Conservation (phyloP, 2,329 filamentous ascomycete species). For the Sarocladium oryzae region DNA sequence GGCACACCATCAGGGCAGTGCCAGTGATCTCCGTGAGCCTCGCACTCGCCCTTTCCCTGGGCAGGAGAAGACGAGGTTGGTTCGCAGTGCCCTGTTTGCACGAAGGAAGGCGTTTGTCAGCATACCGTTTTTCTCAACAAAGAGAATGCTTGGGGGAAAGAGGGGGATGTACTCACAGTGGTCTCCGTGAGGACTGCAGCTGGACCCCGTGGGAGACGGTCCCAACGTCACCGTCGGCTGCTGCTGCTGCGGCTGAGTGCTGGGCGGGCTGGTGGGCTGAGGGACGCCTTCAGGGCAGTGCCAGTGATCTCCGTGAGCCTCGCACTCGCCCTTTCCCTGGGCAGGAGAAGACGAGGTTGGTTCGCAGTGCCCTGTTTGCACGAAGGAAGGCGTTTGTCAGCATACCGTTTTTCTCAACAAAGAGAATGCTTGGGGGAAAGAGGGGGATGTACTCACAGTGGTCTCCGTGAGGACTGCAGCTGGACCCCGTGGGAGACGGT, state of each 20-base stretch:
- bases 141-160: too few species aligned
- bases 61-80: not conserved
- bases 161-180: slow-evolving; percentile 5
- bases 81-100: slow-evolving; percentile 11
- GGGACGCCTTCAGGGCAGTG: slow-evolving; percentile 10
- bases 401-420: not conserved
- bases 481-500: not conserved
- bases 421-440: too few species aligned
- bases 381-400: too few species aligned
- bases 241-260: too few species aligned
- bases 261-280: not conserved
- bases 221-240: too few species aligned
- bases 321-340: not conserved
- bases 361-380: slow-evolving; percentile 11
- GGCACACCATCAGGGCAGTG: slow-evolving; percentile 10
- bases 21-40: slow-evolving; percentile 10
- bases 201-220: not conserved
- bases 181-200: slow-evolving; percentile 14
- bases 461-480: slow-evolving; percentile 14
- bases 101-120: too few species aligned
- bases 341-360: not conserved
- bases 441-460: slow-evolving; percentile 5
- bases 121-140: not conserved
- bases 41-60: slow-evolving; percentile 2
- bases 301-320: slow-evolving; percentile 9